Percentiles rank a stretch among this genome's conserved stretches.
phyloP scores from a whole-genome alignment of 495 filamentous ascomycete species.

The Aspergillus cristatus region DNA sequence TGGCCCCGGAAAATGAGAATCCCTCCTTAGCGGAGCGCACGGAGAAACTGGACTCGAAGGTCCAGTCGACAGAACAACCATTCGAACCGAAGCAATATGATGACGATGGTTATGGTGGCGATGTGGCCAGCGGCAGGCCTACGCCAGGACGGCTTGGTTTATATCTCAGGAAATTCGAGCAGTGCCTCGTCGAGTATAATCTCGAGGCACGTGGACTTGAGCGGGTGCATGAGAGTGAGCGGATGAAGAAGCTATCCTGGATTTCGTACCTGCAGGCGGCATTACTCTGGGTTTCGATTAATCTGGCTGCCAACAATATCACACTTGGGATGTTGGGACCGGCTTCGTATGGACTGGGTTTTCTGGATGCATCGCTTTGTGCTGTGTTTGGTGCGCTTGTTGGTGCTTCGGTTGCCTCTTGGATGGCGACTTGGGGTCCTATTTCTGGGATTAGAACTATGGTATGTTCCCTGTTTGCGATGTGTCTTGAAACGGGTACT shows the following conservation, averaged over 20 bases:
- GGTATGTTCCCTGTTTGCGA: conserved; percentile 21
- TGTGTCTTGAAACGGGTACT: conserved; percentile 3
- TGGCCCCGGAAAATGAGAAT: conserved; percentile 25
- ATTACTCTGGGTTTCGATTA: conserved; percentile 66
- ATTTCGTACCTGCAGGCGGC: conserved; percentile 53
- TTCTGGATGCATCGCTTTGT: conserved; percentile 55
- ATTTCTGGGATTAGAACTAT: conserved; percentile 61
- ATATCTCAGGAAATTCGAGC: conserved; percentile 28
- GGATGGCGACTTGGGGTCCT: conserved; percentile 67
- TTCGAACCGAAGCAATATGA: conserved; percentile 11
- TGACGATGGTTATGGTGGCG: conserved; percentile 9
- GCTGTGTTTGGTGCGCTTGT: conserved; percentile 53
- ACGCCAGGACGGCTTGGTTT: conserved; percentile 22
- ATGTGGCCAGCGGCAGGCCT: conserved; percentile 10
- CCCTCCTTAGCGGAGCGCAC: conserved; percentile 20
- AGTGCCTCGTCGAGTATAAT: conserved; percentile 41
- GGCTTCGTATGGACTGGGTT: conserved; percentile 57
- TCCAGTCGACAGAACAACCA: conserved; percentile 5
- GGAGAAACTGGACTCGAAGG: conserved; percentile 13
- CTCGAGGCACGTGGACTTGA: conserved; percentile 70
- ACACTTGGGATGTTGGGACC: conserved; percentile 67
- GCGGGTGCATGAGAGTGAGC: conserved; percentile 55
- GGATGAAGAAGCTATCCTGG: conserved; percentile 44
- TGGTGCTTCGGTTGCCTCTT: conserved; percentile 53
- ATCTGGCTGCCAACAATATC: conserved; percentile 68